phyloP scores from a whole-genome alignment of 352 stramenopile species.

The Nothophytophthora sp. region DNA sequence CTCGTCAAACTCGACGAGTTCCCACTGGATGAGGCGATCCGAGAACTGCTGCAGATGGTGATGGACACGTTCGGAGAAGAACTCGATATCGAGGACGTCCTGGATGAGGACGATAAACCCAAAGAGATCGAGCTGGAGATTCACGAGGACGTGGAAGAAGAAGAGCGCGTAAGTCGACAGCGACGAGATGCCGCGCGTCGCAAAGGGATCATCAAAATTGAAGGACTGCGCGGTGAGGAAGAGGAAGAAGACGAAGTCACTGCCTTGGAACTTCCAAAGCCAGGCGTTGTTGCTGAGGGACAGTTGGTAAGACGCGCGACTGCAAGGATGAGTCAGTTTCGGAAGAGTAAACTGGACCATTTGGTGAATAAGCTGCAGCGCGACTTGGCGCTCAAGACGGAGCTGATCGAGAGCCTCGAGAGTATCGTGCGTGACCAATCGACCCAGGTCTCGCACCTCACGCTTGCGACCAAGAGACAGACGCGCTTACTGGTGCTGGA shows the following conservation, averaged over 20 bases:
- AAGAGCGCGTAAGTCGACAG: slow-evolving; percentile 31
- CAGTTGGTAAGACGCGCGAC: slow-evolving; percentile 24
- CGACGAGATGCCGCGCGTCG: slow-evolving; percentile 16
- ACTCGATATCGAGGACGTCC: slow-evolving; percentile 41
- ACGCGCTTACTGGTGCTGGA: slow-evolving; percentile 32
- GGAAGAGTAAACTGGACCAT: slow-evolving; percentile 68
- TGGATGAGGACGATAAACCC: slow-evolving; percentile 67
- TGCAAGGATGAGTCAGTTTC: slow-evolving; percentile 63
- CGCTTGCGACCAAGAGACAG: slow-evolving; percentile 43
- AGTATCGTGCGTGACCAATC: slow-evolving; percentile 57
- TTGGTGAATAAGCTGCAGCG: slow-evolving; percentile 61
- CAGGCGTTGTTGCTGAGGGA: too few species aligned
- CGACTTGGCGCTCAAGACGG: slow-evolving; percentile 42
- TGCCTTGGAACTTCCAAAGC: too few species aligned
- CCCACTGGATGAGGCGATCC: slow-evolving; percentile 73
- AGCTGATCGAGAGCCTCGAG: slow-evolving; percentile 54
- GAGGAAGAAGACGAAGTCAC: slow-evolving; percentile 7
- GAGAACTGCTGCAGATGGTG: slow-evolving; percentile 65
- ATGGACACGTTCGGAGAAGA: slow-evolving; percentile 62
- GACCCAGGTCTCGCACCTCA: slow-evolving; percentile 44
- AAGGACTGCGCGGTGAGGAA: slow-evolving; percentile 2
- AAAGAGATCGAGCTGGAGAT: slow-evolving; percentile 65
- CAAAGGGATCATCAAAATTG: slow-evolving; percentile 19
- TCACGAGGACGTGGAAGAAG: slow-evolving; percentile 47
- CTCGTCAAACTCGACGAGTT: slow-evolving; percentile 80